Evolutionary conservation across 208 protist genomes (phyloP).

Genomic region (Wallacemonas collosoma): DNA sequence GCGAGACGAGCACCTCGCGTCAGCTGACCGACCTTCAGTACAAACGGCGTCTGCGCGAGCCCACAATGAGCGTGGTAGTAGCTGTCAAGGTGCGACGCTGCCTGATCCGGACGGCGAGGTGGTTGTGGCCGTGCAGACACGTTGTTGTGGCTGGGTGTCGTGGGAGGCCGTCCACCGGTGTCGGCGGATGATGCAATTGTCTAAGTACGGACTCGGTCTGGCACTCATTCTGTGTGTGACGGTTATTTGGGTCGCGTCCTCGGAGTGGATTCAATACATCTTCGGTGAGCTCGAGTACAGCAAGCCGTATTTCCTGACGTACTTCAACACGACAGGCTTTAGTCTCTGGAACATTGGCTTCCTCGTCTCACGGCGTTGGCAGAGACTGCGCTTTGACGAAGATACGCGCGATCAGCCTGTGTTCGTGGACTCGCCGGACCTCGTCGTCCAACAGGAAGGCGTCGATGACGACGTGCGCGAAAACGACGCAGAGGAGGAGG

Average conservation of each 20-base stretch:
- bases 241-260: slow-evolving; percentile 91
- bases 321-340: slow-evolving; percentile 91
- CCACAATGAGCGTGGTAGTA: background rate
- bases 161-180: background rate
- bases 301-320: slow-evolving; percentile 92
- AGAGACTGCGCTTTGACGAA: slow-evolving; percentile 55
- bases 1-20: too few relatives aligned
- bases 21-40: too few relatives aligned
- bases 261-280: slow-evolving; percentile 90
- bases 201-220: slow-evolving; percentile 81
- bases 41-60: background rate
- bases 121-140: slow-evolving; percentile 6
- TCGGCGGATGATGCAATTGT: slow-evolving; percentile 24
- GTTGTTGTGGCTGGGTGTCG: background rate
- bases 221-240: slow-evolving; percentile 84
- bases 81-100: background rate
- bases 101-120: background rate
- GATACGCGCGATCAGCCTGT: slow-evolving; percentile 36
- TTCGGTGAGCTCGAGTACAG: slow-evolving; percentile 81
- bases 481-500: slow-evolving; percentile 3
- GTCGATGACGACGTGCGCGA: background rate
- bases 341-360: slow-evolving; percentile 85
- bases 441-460: slow-evolving; percentile 18
- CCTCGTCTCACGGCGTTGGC: slow-evolving; percentile 56
- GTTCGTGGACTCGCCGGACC: slow-evolving; percentile 51